Percentiles rank a stretch among this genome's conserved stretches.
Conservation (phyloP, 345 rosid species). For the Ceriops decandra region DNA sequence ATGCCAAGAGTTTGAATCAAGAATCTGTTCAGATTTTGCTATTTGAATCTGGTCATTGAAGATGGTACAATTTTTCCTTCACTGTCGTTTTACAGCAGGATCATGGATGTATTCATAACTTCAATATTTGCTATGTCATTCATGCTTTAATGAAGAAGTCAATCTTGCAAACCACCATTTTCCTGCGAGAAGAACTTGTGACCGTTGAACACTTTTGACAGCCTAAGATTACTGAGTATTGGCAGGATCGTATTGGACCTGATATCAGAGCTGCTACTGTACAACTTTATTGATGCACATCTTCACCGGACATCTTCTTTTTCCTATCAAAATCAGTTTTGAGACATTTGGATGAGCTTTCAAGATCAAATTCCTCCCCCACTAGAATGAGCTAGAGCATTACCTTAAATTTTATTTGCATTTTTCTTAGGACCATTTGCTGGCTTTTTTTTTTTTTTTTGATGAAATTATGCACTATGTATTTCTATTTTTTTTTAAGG, state of each 20-base stretch:
- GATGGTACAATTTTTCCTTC: neutral
- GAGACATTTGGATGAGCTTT: neutral
- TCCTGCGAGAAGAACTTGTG: too few relatives aligned
- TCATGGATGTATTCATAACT: neutral
- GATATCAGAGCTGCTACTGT: too few relatives aligned
- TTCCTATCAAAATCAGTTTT: too few relatives aligned
- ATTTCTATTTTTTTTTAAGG: slow-evolving; percentile 9
- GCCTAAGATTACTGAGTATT: too few relatives aligned
- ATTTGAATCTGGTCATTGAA: neutral
- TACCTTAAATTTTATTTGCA: neutral
- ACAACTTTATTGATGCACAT: too few relatives aligned
- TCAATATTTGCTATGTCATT: neutral
- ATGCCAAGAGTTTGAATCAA: slow-evolving; percentile 11
- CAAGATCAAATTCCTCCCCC: neutral
- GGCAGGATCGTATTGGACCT: too few relatives aligned
- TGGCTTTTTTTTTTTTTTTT: neutral
- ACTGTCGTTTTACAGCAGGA: neutral
- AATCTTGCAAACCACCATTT: too few relatives aligned
- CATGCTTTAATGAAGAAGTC: neutral
- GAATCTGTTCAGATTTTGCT: neutral
- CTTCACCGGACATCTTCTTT: too few relatives aligned
- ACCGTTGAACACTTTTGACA: too few relatives aligned
- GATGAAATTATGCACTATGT: neutral
- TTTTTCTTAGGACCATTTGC: neutral
- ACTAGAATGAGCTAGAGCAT: neutral